Evolutionary conservation across 2,329 filamentous ascomycete species (phyloP).

Genomic region (Claviceps maximensis): DNA sequence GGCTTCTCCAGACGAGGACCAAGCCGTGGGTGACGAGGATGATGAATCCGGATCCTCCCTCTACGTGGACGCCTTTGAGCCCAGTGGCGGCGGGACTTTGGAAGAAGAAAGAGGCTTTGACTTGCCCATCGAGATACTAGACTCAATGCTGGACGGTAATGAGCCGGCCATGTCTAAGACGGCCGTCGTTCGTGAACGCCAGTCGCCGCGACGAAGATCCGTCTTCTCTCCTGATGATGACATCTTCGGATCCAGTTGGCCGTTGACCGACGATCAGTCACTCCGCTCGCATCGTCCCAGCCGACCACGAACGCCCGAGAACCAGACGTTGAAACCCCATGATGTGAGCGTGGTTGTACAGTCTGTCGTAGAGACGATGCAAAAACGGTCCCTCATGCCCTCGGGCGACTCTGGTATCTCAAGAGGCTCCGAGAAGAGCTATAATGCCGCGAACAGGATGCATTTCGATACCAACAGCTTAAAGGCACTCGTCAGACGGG

Average conservation of each 20-base stretch:
- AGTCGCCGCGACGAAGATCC: slow-evolving; percentile 40
- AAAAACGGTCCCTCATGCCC: slow-evolving; percentile 33
- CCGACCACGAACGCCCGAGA: slow-evolving; percentile 29
- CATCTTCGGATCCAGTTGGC: slow-evolving; percentile 45
- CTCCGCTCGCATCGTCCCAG: slow-evolving; percentile 21
- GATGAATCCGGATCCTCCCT: slow-evolving; percentile 25
- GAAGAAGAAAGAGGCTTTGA: slow-evolving; percentile 27
- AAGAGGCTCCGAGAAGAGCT: slow-evolving; percentile 14
- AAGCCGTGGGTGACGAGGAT: slow-evolving; percentile 15
- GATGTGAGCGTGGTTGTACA: slow-evolving; percentile 39
- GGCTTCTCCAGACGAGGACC: slow-evolving; percentile 55
- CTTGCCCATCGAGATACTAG: slow-evolving; percentile 27
- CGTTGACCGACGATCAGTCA: slow-evolving; percentile 25
- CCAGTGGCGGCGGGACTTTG: slow-evolving; percentile 29
- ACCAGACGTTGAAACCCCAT: slow-evolving; percentile 18
- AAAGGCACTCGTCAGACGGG: slow-evolving; percentile 51
- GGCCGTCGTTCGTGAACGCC: slow-evolving; percentile 40
- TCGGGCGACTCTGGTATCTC: slow-evolving; percentile 22
- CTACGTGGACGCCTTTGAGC: slow-evolving; percentile 28
- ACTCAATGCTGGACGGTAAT: slow-evolving; percentile 28
- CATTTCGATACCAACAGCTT: slow-evolving; percentile 58
- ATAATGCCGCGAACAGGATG: slow-evolving; percentile 36
- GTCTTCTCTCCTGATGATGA: slow-evolving; percentile 55
- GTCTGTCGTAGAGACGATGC: slow-evolving; percentile 52
- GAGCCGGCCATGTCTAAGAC: slow-evolving; percentile 34